phyloP scores from a whole-genome alignment of 441 rosid species.

The Eruca vesicaria region DNA sequence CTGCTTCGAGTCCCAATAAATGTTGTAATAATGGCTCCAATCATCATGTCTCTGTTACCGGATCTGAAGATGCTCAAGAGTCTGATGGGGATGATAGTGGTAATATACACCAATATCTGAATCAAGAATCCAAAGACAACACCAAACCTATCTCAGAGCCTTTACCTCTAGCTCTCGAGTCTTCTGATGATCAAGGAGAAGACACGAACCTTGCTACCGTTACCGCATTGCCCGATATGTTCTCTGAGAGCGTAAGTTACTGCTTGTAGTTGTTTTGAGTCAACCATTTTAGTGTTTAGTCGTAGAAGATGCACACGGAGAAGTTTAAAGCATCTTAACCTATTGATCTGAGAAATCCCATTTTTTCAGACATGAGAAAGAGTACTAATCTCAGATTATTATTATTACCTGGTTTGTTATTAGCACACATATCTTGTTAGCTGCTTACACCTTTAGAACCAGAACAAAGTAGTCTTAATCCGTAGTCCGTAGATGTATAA shows the following conservation, averaged over 20 bases:
- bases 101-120: constrained; percentile 32
- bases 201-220: constrained; percentile 42
- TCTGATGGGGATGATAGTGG: constrained; percentile 44
- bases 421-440: no score
- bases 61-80: constrained; percentile 41
- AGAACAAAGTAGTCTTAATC: background rate
- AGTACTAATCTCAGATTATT: no score
- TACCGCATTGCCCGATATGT: background rate
- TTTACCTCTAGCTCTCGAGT: constrained; percentile 28
- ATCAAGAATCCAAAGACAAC: constrained; percentile 32
- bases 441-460: no score
- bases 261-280: no score
- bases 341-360: no score
- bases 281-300: no score
- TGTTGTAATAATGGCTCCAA: background rate
- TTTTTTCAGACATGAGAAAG: no score
- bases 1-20: no score
- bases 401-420: no score
- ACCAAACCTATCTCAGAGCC: constrained; percentile 24
- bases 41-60: constrained; percentile 20
- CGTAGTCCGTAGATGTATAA: background rate
- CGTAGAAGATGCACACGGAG: no score
- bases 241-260: constrained; percentile 46
- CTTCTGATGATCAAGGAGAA: constrained; percentile 34
- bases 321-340: no score